A percentile compares a stretch with the other conserved stretches of the same genome.
phyloP scores from a whole-genome alignment of 1,284 basidiomycete species.

The Coniferiporia weirii region DNA sequence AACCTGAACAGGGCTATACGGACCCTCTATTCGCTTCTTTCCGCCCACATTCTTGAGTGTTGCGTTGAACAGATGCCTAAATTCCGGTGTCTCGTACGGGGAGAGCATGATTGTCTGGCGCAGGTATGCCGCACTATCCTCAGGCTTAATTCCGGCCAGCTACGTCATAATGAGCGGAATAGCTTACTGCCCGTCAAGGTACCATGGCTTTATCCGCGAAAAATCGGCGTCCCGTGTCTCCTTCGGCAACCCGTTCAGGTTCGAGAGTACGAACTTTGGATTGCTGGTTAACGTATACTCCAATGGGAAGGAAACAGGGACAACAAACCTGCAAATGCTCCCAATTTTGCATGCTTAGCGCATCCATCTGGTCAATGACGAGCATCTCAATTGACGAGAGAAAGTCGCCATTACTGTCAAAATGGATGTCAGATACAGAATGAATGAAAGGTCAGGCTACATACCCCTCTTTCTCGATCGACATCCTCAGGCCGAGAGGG shows the following conservation, averaged over 20 bases:
- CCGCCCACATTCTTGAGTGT: conserved; percentile 81
- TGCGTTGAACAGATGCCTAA: conserved; percentile 71
- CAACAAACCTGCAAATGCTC: conserved; percentile 82
- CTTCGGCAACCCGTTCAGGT: conserved; percentile 86
- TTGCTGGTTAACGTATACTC: conserved; percentile 4
- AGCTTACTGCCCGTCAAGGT: conserved; percentile 86
- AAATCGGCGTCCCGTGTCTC: conserved; percentile 94
- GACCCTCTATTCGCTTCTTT: conserved; percentile 64
- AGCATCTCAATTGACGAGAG: conserved; percentile 90
- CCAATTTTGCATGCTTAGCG: conserved; percentile 98
- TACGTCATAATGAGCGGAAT: conserved; percentile 1
- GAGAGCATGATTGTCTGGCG: conserved; percentile 91
- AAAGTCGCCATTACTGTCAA: conserved; percentile 74
- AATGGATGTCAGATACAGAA: background rate
- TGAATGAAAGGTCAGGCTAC: conserved; percentile 25
- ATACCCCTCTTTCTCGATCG: conserved; percentile 91
- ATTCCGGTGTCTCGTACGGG: conserved; percentile 87
- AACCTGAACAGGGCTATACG: conserved; percentile 69
- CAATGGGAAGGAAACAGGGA: background rate
- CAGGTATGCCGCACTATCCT: conserved; percentile 64
- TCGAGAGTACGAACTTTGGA: conserved; percentile 74
- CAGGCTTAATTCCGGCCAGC: conserved; percentile 1
- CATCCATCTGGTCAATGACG: conserved; percentile 92
- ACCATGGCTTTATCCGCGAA: conserved; percentile 96
- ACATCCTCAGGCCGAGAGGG: conserved; percentile 86